Evolutionary conservation across 2,329 filamentous ascomycete genomes (phyloP).

Genomic region (Fusarium sp.): DNA sequence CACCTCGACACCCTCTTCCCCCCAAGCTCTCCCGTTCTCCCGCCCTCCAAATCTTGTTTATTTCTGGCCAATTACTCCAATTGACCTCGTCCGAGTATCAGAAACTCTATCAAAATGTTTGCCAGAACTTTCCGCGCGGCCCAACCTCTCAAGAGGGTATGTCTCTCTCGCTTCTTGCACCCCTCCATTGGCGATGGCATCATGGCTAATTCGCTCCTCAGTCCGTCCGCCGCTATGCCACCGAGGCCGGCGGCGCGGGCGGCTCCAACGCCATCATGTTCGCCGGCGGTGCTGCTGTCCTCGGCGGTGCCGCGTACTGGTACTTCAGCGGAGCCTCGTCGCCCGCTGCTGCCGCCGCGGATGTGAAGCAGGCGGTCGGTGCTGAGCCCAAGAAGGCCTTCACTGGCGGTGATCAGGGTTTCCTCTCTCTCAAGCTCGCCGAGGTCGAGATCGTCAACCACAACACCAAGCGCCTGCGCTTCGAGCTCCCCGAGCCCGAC

Average conservation of each 20-base stretch:
- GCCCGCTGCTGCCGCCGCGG: conserved; percentile 67
- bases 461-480: conserved; percentile 94
- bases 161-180: conserved; percentile 37
- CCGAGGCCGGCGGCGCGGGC: conserved; percentile 65
- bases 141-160: conserved; percentile 74
- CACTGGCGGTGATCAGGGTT: conserved; percentile 90
- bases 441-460: conserved; percentile 85
- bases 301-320: conserved; percentile 69
- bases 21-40: conserved; percentile 14
- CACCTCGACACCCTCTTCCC: conserved; percentile 23
- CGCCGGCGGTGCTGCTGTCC: conserved; percentile 68
- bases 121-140: conserved; percentile 74
- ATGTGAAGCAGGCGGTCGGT: conserved; percentile 62
- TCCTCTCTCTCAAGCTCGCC: conserved; percentile 83
- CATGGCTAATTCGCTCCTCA: conserved; percentile 53
- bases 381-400: conserved; percentile 67
- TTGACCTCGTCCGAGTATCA: conserved; percentile 32
- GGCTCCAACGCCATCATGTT: conserved; percentile 71
- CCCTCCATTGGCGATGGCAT: conserved; percentile 13
- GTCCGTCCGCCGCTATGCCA: conserved; percentile 75
- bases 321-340: conserved; percentile 65
- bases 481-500: conserved; percentile 86
- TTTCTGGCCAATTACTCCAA: conserved; percentile 40
- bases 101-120: conserved; percentile 67
- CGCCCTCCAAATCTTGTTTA: conserved; percentile 8